Evolutionary conservation across 139 green algal genomes (phyloP).

Genomic region (Chlorella sp.): DNA sequence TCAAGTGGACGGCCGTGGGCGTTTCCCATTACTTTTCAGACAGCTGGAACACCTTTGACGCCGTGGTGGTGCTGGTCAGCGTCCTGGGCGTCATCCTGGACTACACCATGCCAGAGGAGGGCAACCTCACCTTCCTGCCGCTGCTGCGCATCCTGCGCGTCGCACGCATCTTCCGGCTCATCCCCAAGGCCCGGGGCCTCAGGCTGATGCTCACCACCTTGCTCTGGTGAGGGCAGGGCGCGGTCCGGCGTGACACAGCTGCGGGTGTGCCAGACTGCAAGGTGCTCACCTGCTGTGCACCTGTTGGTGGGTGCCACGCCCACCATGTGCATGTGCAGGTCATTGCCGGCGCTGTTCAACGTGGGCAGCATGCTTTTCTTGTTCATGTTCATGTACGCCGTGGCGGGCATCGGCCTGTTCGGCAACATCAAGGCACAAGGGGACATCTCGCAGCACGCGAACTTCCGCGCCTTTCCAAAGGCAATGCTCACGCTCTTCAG

Average conservation of each 20-base stretch:
- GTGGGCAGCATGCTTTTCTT: constrained; percentile 39
- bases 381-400: constrained; percentile 68
- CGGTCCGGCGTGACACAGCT: no score
- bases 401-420: constrained; percentile 82
- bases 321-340: background rate
- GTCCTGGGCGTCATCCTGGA: background rate
- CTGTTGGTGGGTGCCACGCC: background rate
- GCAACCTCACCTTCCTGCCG: constrained; percentile 40
- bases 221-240: constrained; percentile 35
- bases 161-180: constrained; percentile 59
- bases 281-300: background rate
- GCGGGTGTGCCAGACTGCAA: no score
- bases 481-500: constrained; percentile 61
- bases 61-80: background rate
- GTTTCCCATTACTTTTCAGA: background rate
- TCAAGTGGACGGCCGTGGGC: constrained; percentile 35
- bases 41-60: constrained; percentile 5
- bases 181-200: constrained; percentile 65
- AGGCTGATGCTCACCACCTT: constrained; percentile 60
- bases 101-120: constrained; percentile 2
- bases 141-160: constrained; percentile 66
- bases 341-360: constrained; percentile 50
- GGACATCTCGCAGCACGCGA: constrained; percentile 46
- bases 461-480: constrained; percentile 58
- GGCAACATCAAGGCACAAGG: constrained; percentile 44